Evolutionary conservation across 495 filamentous ascomycete species (phyloP), one percentile per base, ranked within the genome.

Genomic region (Aspergillus avenaceus): DNA sequence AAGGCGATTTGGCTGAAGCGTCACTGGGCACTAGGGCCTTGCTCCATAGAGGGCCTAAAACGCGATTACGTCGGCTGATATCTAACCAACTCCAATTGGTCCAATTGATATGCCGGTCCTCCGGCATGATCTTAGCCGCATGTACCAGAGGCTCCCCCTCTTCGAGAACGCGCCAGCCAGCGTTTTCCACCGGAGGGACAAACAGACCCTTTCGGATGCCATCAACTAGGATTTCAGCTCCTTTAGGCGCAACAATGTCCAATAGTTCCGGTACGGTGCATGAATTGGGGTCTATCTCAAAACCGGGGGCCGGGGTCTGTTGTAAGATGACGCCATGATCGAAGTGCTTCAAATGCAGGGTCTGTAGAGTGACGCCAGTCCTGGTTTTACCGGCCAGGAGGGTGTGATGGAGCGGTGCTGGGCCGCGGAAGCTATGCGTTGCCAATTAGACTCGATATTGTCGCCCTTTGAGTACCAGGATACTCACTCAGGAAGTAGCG

Each of bases 331-430:
- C 60, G 13, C 93, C 93, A 34, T 81, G 77, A 67, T 98, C 93
- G 60, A 97, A 96, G 46, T 69, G 60, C 9, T 73, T 67, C 0
- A 77, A 74, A 60, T 96, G 84, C 29, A 98, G 74, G 6, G 90
- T 96, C 63, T 97, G 93, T 24, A 98, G 72, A 0, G 85, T 86
- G 13, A 95, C 75, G 13, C 91, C 91, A 0, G 87, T 87, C 36
- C 59, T 63, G 5, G 59, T 61, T 45, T 71, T 69, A 13, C 69
- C 63, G 34, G 77, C 61, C 18, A 96, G 76, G 42, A 96, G 74
- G 38, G 87, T 82, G 66, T 91, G 86, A 47, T 91, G 86, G 16
- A 97, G 68, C 9, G 91, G 87, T 5, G 87, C 87, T n/a, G 81
- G 68, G 7, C 81, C 91, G 16, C 85, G 82, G 47, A 95, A 81